Percentiles rank a stretch among this genome's conserved stretches.
Conservation (phyloP, 768 basidiomycete species). For the Chalciporus pseudorubinellus region DNA sequence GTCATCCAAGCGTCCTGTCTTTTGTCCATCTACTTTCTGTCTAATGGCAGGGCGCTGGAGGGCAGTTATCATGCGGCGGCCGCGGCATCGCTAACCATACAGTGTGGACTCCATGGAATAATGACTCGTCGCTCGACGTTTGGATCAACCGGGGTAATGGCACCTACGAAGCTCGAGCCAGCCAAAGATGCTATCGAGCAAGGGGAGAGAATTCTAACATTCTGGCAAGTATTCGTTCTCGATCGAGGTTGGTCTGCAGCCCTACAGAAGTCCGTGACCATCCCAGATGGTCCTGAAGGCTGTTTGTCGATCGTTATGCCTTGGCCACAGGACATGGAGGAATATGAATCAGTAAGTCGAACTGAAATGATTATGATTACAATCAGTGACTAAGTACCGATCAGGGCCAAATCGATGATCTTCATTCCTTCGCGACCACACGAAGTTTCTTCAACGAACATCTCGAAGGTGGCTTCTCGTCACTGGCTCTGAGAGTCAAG, state of each 20-base stretch:
- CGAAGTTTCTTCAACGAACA: conserved; percentile 61
- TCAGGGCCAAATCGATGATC: conserved; percentile 58
- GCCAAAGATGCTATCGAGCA: conserved; percentile 58
- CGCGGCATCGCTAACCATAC: conserved; percentile 69
- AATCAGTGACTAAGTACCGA: conserved; percentile 16
- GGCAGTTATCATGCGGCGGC: conserved; percentile 76
- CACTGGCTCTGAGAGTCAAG: conserved; percentile 65
- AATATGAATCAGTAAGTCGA: conserved; percentile 65
- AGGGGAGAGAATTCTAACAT: conserved; percentile 69
- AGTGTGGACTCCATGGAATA: conserved; percentile 63
- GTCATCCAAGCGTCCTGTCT: conserved; percentile 76
- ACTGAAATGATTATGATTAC: conserved; percentile 4
- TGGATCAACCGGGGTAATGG: conserved; percentile 35
- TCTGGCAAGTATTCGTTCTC: conserved; percentile 82
- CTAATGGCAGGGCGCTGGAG: conserved; percentile 74
- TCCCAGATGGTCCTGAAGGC: conserved; percentile 60
- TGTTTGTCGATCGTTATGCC: conserved; percentile 64
- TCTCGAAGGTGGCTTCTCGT: conserved; percentile 53
- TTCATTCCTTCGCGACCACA: conserved; percentile 55
- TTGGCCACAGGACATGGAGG: conserved; percentile 72
- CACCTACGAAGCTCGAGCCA: conserved; percentile 51
- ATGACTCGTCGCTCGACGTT: conserved; percentile 33
- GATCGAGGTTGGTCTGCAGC: conserved; percentile 81
- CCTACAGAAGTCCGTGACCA: conserved; percentile 61
- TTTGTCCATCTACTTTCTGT: conserved; percentile 71